Percentiles rank a stretch among this genome's conserved stretches.
Conservation (phyloP, 2,329 filamentous ascomycete genomes). For the Cercospora sojina region DNA sequence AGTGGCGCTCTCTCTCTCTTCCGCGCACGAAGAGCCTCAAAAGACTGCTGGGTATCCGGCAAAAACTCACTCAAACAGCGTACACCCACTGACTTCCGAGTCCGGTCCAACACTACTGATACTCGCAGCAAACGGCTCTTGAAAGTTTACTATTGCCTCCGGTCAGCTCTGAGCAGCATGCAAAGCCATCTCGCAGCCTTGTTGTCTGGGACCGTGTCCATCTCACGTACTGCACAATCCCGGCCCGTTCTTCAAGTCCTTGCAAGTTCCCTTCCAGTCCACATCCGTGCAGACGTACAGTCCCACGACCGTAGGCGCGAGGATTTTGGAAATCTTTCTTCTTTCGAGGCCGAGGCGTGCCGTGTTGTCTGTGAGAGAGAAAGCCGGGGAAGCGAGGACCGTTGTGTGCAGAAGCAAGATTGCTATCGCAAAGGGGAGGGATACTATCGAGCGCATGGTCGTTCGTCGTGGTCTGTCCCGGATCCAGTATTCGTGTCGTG, state of each 20-base stretch:
- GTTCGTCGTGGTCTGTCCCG: background rate
- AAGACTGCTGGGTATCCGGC: background rate
- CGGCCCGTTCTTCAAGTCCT: constrained; percentile 20
- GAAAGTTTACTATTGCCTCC: constrained; percentile 19
- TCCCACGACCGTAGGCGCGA: constrained; percentile 23
- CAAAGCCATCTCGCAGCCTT: too few species aligned
- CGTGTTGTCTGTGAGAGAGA: background rate
- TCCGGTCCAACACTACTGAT: constrained; percentile 24
- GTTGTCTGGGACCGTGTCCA: too few species aligned
- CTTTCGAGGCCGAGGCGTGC: constrained; percentile 1
- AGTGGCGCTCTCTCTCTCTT: background rate
- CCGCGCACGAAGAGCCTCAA: background rate
- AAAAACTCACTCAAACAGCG: constrained; percentile 22
- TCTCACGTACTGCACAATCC: constrained; percentile 24
- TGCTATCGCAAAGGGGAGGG: constrained; percentile 10
- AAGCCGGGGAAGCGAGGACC: constrained; percentile 8
- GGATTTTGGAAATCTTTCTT: constrained; percentile 19
- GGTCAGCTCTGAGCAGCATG: background rate
- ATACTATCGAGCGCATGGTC: constrained; percentile 5
- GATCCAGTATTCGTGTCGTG: background rate
- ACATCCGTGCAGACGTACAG: constrained; percentile 25
- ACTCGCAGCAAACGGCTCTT: constrained; percentile 16
- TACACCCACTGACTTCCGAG: constrained; percentile 21
- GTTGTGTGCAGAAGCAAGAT: constrained; percentile 9
- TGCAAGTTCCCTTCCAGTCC: constrained; percentile 22